A percentile compares a stretch with the other conserved stretches of the same genome.
phyloP scores from a whole-genome alignment of 129 eudicot species.

The Sambucus nigra region DNA sequence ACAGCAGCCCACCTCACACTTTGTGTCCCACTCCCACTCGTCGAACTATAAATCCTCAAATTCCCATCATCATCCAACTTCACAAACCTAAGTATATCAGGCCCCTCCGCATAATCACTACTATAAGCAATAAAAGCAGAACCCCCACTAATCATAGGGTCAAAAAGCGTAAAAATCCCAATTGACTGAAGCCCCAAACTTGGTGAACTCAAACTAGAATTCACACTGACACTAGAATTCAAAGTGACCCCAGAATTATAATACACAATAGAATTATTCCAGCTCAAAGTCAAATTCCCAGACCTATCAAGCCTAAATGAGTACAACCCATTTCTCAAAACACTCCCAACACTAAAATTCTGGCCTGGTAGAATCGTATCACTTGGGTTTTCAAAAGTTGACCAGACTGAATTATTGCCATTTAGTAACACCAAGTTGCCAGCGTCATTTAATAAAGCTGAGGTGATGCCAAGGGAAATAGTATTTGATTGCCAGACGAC shows the following conservation, averaged over 20 bases:
- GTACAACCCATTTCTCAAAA: slow-evolving; percentile 50
- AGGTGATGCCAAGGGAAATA: slow-evolving; percentile 34
- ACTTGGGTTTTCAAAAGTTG: slow-evolving; percentile 60
- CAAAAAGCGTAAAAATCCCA: slow-evolving; percentile 53
- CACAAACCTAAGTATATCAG: slow-evolving; percentile 45
- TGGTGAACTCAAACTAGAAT: slow-evolving; percentile 41
- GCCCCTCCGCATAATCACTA: slow-evolving; percentile 75
- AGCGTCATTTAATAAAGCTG: slow-evolving; percentile 39
- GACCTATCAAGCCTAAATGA: slow-evolving; percentile 28
- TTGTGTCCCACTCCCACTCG: slow-evolving; percentile 23
- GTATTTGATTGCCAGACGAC: slow-evolving; percentile 66
- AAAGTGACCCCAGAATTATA: slow-evolving; percentile 57
- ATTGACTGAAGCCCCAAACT: slow-evolving; percentile 33
- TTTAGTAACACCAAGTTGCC: slow-evolving; percentile 55
- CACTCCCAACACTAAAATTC: slow-evolving; percentile 25
- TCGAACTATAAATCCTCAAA: too few species aligned
- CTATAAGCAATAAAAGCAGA: slow-evolving; percentile 49
- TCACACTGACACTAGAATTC: slow-evolving; percentile 39
- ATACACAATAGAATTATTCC: slow-evolving; percentile 45
- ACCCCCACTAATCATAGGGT: slow-evolving; percentile 20
- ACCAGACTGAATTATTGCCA: slow-evolving; percentile 35
- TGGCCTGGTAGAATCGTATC: slow-evolving; percentile 62
- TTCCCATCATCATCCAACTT: slow-evolving; percentile 62
- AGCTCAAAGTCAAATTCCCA: slow-evolving; percentile 49
- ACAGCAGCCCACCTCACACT: slow-evolving; percentile 78